Conservation (phyloP, 306 rosid genomes). For the Ziziphus jujuba region DNA sequence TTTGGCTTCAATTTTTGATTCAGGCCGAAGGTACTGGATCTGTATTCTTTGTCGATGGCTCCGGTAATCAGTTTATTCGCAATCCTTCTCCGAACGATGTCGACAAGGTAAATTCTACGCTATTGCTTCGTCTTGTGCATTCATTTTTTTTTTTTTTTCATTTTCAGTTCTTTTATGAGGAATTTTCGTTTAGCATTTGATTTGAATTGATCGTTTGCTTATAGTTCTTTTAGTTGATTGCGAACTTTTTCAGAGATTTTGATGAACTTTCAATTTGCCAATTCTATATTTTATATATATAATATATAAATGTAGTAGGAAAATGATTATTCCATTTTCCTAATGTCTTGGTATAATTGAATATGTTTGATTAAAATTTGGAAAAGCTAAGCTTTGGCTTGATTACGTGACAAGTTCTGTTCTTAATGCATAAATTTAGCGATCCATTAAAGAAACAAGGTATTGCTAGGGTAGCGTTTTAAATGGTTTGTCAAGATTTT, state of each 20-base stretch:
- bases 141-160: background rate
- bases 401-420: background rate
- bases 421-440: background rate
- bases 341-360: background rate
- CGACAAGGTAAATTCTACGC: conserved; percentile 34
- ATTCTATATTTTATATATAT: too few relatives aligned
- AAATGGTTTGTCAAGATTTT: background rate
- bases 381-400: background rate
- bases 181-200: background rate
- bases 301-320: too few relatives aligned
- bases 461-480: background rate
- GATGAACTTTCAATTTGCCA: background rate
- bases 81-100: conserved; percentile 36
- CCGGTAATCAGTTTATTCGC: conserved; percentile 40
- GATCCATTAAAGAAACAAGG: too few relatives aligned
- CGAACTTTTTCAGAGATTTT: background rate
- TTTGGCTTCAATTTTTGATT: conserved; percentile 25
- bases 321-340: background rate
- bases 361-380: background rate
- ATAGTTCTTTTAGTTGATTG: background rate
- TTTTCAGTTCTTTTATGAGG: background rate
- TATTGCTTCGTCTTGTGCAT: background rate
- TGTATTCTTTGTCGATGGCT: conserved; percentile 47
- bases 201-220: background rate
- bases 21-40: conserved; percentile 41